phyloP scores from a whole-genome alignment of 352 stramenopile genomes.

The Phytophthora aleatoria region DNA sequence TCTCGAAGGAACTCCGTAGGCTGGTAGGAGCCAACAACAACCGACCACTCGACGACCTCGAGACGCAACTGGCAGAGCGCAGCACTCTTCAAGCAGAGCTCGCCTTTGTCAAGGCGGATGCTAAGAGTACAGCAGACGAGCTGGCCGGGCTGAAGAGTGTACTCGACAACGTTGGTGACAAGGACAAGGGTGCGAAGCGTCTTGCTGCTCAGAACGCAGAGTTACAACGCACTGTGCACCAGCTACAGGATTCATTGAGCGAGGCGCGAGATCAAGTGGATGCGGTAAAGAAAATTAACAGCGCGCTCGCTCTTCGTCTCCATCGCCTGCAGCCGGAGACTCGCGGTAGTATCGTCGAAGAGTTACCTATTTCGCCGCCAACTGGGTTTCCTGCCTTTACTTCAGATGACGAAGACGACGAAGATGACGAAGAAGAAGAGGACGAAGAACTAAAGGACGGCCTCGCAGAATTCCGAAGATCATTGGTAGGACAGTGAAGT shows the following conservation, averaged over 20 bases:
- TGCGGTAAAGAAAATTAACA: constrained; percentile 81
- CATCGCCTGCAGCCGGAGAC: constrained; percentile 58
- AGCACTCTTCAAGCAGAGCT: constrained; percentile 59
- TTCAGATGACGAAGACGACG: constrained; percentile 64
- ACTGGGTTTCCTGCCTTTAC: constrained; percentile 42
- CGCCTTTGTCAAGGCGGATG: constrained; percentile 54
- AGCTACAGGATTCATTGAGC: constrained; percentile 74
- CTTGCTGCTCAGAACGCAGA: constrained; percentile 68
- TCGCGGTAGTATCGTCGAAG: constrained; percentile 58
- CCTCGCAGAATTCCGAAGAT: constrained; percentile 48
- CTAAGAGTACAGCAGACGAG: constrained; percentile 58
- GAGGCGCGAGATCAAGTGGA: constrained; percentile 72
- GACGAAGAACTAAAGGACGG: constrained; percentile 43
- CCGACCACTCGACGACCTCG: constrained; percentile 56
- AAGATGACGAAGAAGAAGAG: constrained; percentile 51
- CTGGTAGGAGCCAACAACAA: constrained; percentile 61
- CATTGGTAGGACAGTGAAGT: constrained; percentile 28
- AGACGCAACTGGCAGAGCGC: constrained; percentile 62
- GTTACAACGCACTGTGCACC: constrained; percentile 72
- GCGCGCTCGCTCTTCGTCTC: constrained; percentile 67
- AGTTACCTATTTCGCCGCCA: constrained; percentile 35
- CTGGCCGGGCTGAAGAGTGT: constrained; percentile 64
- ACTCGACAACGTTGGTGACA: constrained; percentile 63
- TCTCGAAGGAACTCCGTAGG: constrained; percentile 66
- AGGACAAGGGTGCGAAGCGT: constrained; percentile 65